These are phyloP conservation scores for Neurospora sp. DNA, from an alignment of 2,329 filamentous ascomycete genomes.

Conservation along the genomic window DNA sequence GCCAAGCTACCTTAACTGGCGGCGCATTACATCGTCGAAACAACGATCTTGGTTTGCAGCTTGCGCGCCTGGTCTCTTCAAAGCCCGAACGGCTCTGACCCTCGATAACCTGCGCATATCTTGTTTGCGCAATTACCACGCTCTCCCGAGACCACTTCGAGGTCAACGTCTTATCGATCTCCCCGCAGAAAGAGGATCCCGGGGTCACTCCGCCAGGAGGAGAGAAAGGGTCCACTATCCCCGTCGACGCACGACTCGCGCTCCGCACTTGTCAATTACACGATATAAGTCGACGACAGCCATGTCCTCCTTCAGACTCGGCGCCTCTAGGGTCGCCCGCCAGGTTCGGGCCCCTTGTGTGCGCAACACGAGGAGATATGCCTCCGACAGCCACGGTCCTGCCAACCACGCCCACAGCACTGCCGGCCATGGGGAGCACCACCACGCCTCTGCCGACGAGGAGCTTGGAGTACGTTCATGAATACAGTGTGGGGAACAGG, in stretches of 20 bases:
- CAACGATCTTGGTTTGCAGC: background rate
- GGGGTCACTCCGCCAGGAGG: background rate
- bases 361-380: slow-evolving; percentile 38
- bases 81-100: background rate
- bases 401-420: slow-evolving; percentile 28
- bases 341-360: slow-evolving; percentile 23
- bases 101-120: background rate
- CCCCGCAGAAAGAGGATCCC: background rate
- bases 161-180: background rate
- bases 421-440: slow-evolving; percentile 6
- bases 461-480: slow-evolving; percentile 43
- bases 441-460: slow-evolving; percentile 38
- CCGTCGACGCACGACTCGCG: background rate
- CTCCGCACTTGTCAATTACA: background rate
- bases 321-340: slow-evolving; percentile 27
- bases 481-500: background rate
- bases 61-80: background rate
- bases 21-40: background rate
- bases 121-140: background rate
- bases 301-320: slow-evolving; percentile 30
- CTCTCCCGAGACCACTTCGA: background rate
- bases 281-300: slow-evolving; percentile 9
- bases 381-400: slow-evolving; percentile 39
- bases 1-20: background rate
- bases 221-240: background rate